A percentile compares a stretch with the other conserved stretches of the same genome.
phyloP scores from a whole-genome alignment of 2,329 filamentous ascomycete species.

The Ophidiomyces ophidiicola region DNA sequence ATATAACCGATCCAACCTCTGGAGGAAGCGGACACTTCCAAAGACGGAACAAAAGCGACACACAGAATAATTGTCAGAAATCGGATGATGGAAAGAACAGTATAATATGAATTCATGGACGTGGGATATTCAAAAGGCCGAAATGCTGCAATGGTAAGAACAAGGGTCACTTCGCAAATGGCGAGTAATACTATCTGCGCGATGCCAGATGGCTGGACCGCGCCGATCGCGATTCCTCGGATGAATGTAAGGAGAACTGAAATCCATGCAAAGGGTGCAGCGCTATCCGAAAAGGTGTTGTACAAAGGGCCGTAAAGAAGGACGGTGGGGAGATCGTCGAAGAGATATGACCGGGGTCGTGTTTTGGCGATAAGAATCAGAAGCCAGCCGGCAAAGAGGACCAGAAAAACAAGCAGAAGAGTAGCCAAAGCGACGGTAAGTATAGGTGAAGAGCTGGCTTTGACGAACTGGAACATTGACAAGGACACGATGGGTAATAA shows the following conservation, averaged over 20 bases:
- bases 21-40: conserved; percentile 63
- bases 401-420: conserved; percentile 58
- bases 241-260: conserved; percentile 75
- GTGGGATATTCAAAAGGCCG: conserved; percentile 80
- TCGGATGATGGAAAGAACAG: conserved; percentile 65
- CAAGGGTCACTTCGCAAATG: conserved; percentile 83
- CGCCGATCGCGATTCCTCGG: conserved; percentile 80
- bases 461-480: conserved; percentile 83
- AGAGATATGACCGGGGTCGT: conserved; percentile 72
- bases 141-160: conserved; percentile 79
- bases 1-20: conserved; percentile 95
- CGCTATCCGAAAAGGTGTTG: conserved; percentile 93
- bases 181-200: conserved; percentile 85
- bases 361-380: conserved; percentile 69
- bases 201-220: conserved; percentile 82
- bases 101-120: conserved; percentile 95
- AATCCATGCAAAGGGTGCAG: conserved; percentile 77
- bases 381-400: conserved; percentile 66
- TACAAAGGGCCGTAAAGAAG: conserved; percentile 86
- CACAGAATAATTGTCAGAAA: conserved; percentile 65
- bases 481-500: conserved; percentile 74
- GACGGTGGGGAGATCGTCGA: conserved; percentile 83
- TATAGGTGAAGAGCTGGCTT: conserved; percentile 53
- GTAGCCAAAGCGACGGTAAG: conserved; percentile 64
- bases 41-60: conserved; percentile 70